These are phyloP conservation scores for Populus nigra DNA, from an alignment of 345 rosid species.

Conservation along the genomic window DNA sequence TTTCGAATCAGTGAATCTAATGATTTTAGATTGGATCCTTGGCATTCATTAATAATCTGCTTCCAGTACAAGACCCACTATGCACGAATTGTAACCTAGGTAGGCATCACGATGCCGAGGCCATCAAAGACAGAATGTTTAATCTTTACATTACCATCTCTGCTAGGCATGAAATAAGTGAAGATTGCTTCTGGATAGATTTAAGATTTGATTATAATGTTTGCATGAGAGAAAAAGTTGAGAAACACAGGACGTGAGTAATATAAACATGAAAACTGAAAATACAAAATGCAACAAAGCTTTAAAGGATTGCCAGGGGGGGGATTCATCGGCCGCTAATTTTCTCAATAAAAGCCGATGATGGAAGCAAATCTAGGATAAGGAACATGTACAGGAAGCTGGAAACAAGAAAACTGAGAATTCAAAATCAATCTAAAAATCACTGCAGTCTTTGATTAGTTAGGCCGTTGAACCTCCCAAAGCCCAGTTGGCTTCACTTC, in stretches of 20 bases:
- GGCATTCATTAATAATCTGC: neutral
- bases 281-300: neutral
- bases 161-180: neutral
- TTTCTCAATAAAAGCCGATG: neutral
- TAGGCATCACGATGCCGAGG: neutral
- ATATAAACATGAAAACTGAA: neutral
- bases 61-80: neutral
- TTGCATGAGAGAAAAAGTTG: neutral
- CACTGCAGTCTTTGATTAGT: neutral
- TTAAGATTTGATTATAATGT: neutral
- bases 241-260: neutral
- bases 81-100: neutral
- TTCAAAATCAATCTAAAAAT: neutral
- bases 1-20: neutral
- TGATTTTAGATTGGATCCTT: neutral
- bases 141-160: neutral
- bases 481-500: slow-evolving; percentile 86
- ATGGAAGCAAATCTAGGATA: neutral
- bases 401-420: neutral
- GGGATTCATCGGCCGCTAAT: neutral
- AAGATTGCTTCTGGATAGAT: neutral
- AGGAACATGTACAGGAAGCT: neutral
- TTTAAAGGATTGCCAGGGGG: neutral
- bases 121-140: neutral
- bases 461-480: slow-evolving; percentile 37